Percentiles rank a stretch among this genome's conserved stretches.
phyloP scores from a whole-genome alignment of 2,329 filamentous ascomycete species.

The Delphinella strobiligena region DNA sequence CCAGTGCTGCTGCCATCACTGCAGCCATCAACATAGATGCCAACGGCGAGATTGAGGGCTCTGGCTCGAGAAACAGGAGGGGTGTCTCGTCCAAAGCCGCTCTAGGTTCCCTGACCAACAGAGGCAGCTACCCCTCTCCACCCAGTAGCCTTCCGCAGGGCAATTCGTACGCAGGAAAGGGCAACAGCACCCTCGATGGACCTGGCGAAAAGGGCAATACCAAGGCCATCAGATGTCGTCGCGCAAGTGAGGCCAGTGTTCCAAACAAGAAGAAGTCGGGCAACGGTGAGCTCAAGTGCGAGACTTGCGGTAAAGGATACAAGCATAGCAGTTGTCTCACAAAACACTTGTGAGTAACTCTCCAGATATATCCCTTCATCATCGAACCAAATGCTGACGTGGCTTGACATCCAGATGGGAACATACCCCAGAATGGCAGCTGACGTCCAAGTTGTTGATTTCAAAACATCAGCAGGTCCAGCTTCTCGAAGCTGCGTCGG shows the following conservation, averaged over 20 bases:
- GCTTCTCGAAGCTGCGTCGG: slow-evolving; percentile 90
- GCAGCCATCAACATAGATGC: slow-evolving; percentile 40
- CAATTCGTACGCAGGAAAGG: slow-evolving; percentile 23
- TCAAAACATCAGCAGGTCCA: slow-evolving; percentile 99
- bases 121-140: slow-evolving; percentile 50
- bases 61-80: slow-evolving; percentile 49
- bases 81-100: slow-evolving; percentile 55
- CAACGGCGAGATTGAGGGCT: slow-evolving; percentile 51
- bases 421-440: slow-evolving; percentile 95
- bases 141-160: slow-evolving; percentile 54
- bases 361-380: slow-evolving; percentile 11
- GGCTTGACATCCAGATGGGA: slow-evolving; percentile 97
- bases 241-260: slow-evolving; percentile 77
- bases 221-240: slow-evolving; percentile 40
- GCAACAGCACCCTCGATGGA: slow-evolving; percentile 34
- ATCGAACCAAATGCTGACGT: not conserved
- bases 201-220: slow-evolving; percentile 20
- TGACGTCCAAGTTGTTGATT: slow-evolving; percentile 93
- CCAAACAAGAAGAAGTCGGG: slow-evolving; percentile 67
- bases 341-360: slow-evolving; percentile 96
- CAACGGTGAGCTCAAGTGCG: slow-evolving; percentile 81
- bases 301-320: slow-evolving; percentile 98
- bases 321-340: slow-evolving; percentile 99
- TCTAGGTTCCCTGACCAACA: slow-evolving; percentile 34
- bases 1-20: slow-evolving; percentile 63